These are phyloP conservation scores for Nannizziopsis arthrosporioides DNA, from an alignment of 2,329 filamentous ascomycete genomes.

Conservation along the genomic window DNA sequence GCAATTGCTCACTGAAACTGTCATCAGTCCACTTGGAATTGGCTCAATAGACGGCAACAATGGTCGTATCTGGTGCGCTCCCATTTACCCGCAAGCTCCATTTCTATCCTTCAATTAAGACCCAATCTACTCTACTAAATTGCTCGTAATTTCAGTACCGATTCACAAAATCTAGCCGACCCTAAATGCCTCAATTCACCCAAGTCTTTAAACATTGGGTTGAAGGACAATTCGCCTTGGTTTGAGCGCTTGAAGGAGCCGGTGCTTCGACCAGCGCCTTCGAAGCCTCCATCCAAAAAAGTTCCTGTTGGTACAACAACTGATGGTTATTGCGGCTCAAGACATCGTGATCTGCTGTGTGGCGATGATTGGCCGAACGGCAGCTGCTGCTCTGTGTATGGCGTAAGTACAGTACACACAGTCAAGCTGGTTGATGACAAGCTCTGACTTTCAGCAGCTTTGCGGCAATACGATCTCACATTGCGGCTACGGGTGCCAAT, in stretches of 20 bases:
- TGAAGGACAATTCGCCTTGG: background rate
- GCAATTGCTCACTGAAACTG: conserved; percentile 3
- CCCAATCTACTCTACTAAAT: no score
- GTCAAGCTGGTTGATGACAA: background rate
- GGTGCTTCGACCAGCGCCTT: background rate
- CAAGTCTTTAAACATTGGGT: background rate
- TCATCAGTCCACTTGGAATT: background rate
- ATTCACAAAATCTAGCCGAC: no score
- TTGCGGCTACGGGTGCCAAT: conserved; percentile 48
- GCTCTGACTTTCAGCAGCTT: conserved; percentile 19
- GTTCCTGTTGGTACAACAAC: background rate
- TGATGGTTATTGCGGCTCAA: conserved; percentile 44
- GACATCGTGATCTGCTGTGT: conserved; percentile 40
- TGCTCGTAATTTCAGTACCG: no score
- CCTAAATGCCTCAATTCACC: no score
- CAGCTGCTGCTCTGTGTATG: conserved; percentile 47
- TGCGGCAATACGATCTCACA: conserved; percentile 36
- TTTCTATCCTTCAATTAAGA: no score
- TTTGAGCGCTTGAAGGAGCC: background rate
- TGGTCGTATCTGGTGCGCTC: background rate
- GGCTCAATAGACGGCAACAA: background rate
- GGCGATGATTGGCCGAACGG: conserved; percentile 41
- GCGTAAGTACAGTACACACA: conserved; percentile 35
- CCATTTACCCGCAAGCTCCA: no score
- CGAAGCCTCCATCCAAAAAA: background rate